Base-by-base conservation (phyloP, 2,329 filamentous ascomycete genomes). In the Ophiostoma pallidulum region DNA sequence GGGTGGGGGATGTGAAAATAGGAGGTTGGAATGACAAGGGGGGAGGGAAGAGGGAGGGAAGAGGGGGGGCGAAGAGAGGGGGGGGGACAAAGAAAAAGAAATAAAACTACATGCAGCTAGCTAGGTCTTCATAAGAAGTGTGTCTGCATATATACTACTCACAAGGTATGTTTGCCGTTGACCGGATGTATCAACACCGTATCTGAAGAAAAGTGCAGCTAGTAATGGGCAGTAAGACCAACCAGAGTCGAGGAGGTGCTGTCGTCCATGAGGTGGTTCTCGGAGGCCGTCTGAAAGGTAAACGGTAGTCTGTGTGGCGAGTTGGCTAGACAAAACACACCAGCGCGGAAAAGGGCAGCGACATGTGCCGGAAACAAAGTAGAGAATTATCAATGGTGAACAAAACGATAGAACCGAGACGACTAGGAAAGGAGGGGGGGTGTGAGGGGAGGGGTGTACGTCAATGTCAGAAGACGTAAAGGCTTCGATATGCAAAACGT, bases 211-310 rank as follows among this genome's bases (percentile, higher is more conserved):
- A 54, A 42, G 59, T 57, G 50, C 53, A 52, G 41, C 51, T 46
- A 48, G 48, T 47, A 41, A n/a, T n/a, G n/a, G 46, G 51, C 51
- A 51, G 56, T 57, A 49, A 52, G 26, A 57, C 41, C 50, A 52
- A 57, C 52, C 58, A 57, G 59, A 51, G 56, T 51, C 51, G 43
- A 48, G 52, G 51, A 50, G 53, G 52, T 53, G 55, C 53, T 52
- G 56, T 51, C 54, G 57, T 47, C 47, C 53, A 63, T 60, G 60
- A 60, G 62, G 54, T 60, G 55, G 62, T 62, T 57, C 53, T 56
- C 53, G 38, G 51, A 57, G 53, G 48, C 49, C 52, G 57, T 60
- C 54, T 53, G 55, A 56, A 54, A 35, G 28, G 22, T 9, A 31
- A 28, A 53, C 51, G 50, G 43, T 52, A 50, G 28, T 44, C 41